Conservation (phyloP, 2,329 filamentous ascomycete species). For the Monosporascus sp. region DNA sequence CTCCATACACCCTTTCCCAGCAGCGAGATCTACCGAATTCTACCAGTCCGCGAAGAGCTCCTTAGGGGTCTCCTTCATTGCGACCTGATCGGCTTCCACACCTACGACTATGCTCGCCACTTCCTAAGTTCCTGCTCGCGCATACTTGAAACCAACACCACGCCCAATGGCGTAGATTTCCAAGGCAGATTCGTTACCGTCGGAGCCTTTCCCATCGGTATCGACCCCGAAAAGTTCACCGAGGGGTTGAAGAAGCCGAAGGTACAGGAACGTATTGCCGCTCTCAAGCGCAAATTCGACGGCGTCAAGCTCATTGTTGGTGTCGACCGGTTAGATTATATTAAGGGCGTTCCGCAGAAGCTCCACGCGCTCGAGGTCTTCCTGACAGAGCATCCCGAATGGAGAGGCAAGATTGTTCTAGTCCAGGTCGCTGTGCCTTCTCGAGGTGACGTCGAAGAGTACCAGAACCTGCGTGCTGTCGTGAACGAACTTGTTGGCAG, state of each 20-base stretch:
- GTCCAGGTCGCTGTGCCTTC: conserved; percentile 95
- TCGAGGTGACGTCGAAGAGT: conserved; percentile 93
- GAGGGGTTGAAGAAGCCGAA: conserved; percentile 80
- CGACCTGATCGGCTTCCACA: conserved; percentile 96
- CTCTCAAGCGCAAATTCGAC: conserved; percentile 84
- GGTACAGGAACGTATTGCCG: conserved; percentile 81
- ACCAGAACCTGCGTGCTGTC: conserved; percentile 90
- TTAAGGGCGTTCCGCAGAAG: conserved; percentile 98
- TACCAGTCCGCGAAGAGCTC: conserved; percentile 86
- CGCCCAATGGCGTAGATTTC: conserved; percentile 89
- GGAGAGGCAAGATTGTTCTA: conserved; percentile 94
- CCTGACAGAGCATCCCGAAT: conserved; percentile 92
- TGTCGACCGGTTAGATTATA: conserved; percentile 95
- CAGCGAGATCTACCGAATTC: conserved; percentile 92
- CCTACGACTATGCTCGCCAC: conserved; percentile 97
- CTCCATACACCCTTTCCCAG: conserved; percentile 95
- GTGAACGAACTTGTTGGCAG: conserved; percentile 95
- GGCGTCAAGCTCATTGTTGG: conserved; percentile 95
- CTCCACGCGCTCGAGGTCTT: conserved; percentile 95
- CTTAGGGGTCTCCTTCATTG: conserved; percentile 85
- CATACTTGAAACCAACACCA: conserved; percentile 76
- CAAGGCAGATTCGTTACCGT: conserved; percentile 84
- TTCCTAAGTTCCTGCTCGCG: conserved; percentile 96
- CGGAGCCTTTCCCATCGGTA: conserved; percentile 94
- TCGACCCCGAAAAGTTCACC: conserved; percentile 94